A percentile compares a stretch with the other conserved stretches of the same genome.
Evolutionary conservation across 2,329 filamentous ascomycete genomes (phyloP).

Genomic region (Calonectria crousiana): DNA sequence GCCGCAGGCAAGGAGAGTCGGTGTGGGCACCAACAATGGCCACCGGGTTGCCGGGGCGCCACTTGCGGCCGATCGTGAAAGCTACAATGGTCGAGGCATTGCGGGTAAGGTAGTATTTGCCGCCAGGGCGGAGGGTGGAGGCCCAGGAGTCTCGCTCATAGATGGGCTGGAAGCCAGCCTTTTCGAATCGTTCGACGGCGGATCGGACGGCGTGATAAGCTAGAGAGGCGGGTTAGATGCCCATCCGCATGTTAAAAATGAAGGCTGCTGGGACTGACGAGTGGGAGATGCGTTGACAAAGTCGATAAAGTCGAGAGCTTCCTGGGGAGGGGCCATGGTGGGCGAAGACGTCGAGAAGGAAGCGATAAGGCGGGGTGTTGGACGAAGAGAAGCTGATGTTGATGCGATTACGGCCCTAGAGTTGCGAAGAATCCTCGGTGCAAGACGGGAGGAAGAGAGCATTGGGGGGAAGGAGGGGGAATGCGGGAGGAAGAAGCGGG

Average conservation of each 20-base stretch:
- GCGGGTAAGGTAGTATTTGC: constrained; percentile 96
- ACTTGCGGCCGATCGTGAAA: constrained; percentile 90
- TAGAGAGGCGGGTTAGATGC: constrained; percentile 54
- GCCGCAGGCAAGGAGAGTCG: constrained; percentile 89
- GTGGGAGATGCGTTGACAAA: constrained; percentile 96
- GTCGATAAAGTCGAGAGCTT: constrained; percentile 86
- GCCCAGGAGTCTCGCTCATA: constrained; percentile 93
- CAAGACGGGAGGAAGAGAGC: constrained; percentile 33
- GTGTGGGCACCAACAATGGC: constrained; percentile 97
- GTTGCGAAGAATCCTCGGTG: constrained; percentile 28
- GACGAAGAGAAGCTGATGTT: constrained; percentile 2
- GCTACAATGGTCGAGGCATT: constrained; percentile 94
- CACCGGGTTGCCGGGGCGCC: constrained; percentile 91
- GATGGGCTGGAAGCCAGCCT: constrained; percentile 88
- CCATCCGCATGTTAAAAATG: background rate
- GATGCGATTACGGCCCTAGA: constrained; percentile 27
- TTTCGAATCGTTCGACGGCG: constrained; percentile 79
- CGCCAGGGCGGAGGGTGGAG: constrained; percentile 81
- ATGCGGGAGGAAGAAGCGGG: constrained; percentile 15
- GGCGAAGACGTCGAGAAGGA: constrained; percentile 47
- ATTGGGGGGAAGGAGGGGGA: constrained; percentile 31
- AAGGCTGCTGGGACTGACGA: constrained; percentile 66
- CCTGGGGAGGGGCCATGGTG: constrained; percentile 65
- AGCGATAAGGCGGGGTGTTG: constrained; percentile 6
- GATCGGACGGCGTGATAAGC: constrained; percentile 94